Conservation (phyloP, 805 yeast genomes). For the Wickerhamiella brachini region DNA sequence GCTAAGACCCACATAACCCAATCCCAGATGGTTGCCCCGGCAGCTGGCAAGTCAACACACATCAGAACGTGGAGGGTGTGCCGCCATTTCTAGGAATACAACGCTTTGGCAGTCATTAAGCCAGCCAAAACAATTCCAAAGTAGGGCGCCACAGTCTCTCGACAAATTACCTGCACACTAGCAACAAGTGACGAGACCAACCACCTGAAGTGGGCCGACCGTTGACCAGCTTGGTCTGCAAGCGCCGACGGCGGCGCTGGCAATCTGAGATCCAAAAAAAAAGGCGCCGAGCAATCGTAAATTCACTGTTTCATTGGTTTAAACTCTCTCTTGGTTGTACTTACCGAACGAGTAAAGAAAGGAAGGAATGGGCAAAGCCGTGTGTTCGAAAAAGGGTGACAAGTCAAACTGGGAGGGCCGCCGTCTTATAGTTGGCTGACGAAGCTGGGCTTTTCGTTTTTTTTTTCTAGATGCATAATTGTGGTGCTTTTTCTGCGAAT, state of each 20-base stretch:
- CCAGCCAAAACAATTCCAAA: no score
- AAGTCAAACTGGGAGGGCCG: background rate
- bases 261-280: no score
- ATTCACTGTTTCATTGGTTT: background rate
- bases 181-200: no score
- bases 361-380: background rate
- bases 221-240: no score
- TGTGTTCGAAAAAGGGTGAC: slow-evolving; percentile 1
- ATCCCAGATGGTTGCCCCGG: background rate
- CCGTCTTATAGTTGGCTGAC: background rate
- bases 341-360: background rate
- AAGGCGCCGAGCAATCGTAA: no score
- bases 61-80: background rate
- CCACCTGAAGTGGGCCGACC: no score
- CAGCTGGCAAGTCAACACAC: background rate
- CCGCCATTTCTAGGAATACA: background rate
- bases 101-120: no score
- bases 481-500: background rate
- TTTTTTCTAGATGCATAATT: background rate
- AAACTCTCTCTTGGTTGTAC: background rate
- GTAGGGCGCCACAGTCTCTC: no score
- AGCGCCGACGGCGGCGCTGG: no score
- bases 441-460: background rate
- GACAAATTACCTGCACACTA: no score
- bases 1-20: background rate